Evolutionary conservation across 345 rosid species (phyloP).

Genomic region (rapeseed (Brassica napus)): Da-Ae NC_063448.1:4785501-4786000

Average conservation of each 20-base stretch:
- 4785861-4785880: constrained; percentile 40
- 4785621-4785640: background rate
- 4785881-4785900: constrained; percentile 29
- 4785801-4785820: background rate
- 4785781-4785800: constrained; percentile 10
- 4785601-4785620: background rate
- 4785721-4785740: background rate
- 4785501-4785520: background rate
- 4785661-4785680: background rate
- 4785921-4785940: constrained; percentile 14
- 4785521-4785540: background rate
- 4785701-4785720: background rate
- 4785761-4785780: background rate
- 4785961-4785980: background rate
- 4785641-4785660: background rate
- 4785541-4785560: background rate
- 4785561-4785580: background rate
- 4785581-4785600: background rate
- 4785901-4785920: constrained; percentile 63
- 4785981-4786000: background rate
- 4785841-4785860: background rate
- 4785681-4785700: background rate
- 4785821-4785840: background rate
- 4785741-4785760: background rate
- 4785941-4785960: constrained; percentile 14